Base-by-base conservation (phyloP, 2,329 filamentous ascomycete species). In the Hymenoscyphus scutula region DNA sequence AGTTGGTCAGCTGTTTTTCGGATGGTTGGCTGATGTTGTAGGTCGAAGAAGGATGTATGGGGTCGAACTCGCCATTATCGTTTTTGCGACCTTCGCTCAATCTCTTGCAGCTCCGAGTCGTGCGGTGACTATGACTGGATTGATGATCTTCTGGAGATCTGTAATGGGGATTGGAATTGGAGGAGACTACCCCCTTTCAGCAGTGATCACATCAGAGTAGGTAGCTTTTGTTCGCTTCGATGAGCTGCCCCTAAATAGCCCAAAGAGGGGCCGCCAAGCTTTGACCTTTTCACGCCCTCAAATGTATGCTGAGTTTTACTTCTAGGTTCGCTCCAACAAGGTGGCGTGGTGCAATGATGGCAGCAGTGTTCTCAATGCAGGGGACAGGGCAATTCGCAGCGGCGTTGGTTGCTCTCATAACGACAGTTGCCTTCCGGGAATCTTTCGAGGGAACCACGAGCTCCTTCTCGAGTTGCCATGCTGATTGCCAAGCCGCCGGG, bases 21-120 rank as follows among this genome's bases (percentile, higher is more conserved):
- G 91, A 63, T 90, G 84, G 80, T 77, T 93, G 41, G 91, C 90
- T 57, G 91, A 95, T 76, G 80, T 84, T 3, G 82, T 91, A 61
- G 91, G 91, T 54, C 85, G 91, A 51, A 87, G 91, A 73, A 86
- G 84, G 68, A 94, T 96, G 89, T 95, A 95, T 72, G 91, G 91
- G 56, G 80, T 92, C 30, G 89, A 92, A 73, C 76, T 92, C 57
- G 85, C 85, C 62, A 82, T 93, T 66, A 90, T 92, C 71, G 86
- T 91, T 63, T 78, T 89, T 61, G 84, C 86, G 15, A 92, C 89
- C 1, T 76, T 92, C 53, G 86, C 86, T 62, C 89, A 89, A 71
- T 79, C 86, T 23, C 80, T 90, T 29, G 81, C 85, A 13, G 84
- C 85, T 1, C 79, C 82, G 15, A 90, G 87, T 60, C 80, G 80